phyloP scores from a whole-genome alignment of 768 basidiomycete species.

The Boletus sp. region DNA sequence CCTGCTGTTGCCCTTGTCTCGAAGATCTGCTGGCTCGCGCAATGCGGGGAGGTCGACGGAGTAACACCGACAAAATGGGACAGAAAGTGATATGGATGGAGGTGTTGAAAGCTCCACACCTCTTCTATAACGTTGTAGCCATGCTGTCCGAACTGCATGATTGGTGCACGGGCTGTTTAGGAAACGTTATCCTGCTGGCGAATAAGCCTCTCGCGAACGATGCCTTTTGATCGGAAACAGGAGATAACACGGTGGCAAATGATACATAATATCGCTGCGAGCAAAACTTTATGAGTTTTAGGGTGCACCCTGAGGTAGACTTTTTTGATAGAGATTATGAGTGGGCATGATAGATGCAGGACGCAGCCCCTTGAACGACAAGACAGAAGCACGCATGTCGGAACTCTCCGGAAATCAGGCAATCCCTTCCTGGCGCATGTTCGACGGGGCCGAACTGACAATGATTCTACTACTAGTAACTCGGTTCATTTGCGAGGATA shows the following conservation, averaged over 20 bases:
- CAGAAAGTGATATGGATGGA: conserved; percentile 2
- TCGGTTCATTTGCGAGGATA: conserved; percentile 8
- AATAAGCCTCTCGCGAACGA: conserved; percentile 9
- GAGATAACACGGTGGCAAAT: conserved; percentile 16
- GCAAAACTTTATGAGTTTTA: conserved; percentile 22
- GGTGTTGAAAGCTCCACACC: conserved; percentile 14
- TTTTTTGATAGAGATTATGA: conserved; percentile 15
- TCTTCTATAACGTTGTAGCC: conserved; percentile 24
- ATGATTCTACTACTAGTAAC: too few species aligned
- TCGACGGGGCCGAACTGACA: conserved; percentile 23
- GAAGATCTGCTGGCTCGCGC: conserved; percentile 16
- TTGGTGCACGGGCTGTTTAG: conserved; percentile 12
- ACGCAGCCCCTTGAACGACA: conserved; percentile 8
- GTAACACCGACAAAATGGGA: conserved; percentile 2
- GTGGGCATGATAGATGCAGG: conserved; percentile 11
- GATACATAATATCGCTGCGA: conserved; percentile 33
- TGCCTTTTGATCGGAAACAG: conserved; percentile 26
- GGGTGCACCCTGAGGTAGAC: conserved; percentile 32
- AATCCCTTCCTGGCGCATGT: neutral
- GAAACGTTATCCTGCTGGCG: conserved; percentile 20
- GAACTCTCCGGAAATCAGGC: conserved; percentile 25
- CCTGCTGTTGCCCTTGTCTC: neutral
- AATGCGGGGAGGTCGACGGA: conserved; percentile 9
- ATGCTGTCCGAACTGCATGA: conserved; percentile 14
- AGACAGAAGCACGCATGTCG: conserved; percentile 11